Base-by-base conservation (phyloP, 1,139 yeast species). In the Magnusiomyces ingens region DNA sequence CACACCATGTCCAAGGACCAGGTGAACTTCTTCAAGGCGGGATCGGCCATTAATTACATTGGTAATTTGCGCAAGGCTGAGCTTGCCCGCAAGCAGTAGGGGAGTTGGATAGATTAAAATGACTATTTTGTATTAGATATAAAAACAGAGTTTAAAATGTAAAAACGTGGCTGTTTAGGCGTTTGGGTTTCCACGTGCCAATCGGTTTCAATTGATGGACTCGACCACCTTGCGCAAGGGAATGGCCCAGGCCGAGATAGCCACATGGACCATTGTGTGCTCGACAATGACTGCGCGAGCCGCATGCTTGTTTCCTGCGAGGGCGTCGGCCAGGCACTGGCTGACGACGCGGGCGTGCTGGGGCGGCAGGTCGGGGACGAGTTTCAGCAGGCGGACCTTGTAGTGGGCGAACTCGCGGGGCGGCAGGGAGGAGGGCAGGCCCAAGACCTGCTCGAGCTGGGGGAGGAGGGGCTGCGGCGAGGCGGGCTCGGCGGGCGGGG, bases 1-100 rank as follows among this genome's bases (percentile, higher is more conserved):
- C 99, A 93, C 71, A 91, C 98, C 55, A 89, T 93, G 97, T 90
- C 97, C 35, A 81, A 82, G 71, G 99, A 93, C 71, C 99, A 93
- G 76, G 78, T 93, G 55, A 95, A 87, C 60, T 93, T 93, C 74
- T 93, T 91, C 80, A 90, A 84, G 72, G 97, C 97, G 48, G 99
- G 99, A 54, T 87, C 96, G 55, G 99, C 99, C 45, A 89, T 93
- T 67, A 91, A 91, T 72, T 81, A 82, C 72, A 93, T 93, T 68
- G 96, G 97, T 62, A 79, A 84, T 68, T 41, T 51, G 32, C 45
- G 53, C 45, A 42, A 22, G 19, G 49, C 46, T 6, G 26, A 44
- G 37, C 29, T 15, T 21, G 51, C 47, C 32, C 4, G 8, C 32
- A 26, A 26, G 32, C 32, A 26, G 32, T 26, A 26, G 12, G 15